Conservation (phyloP, 2,329 filamentous ascomycete genomes). For the Sarocladium kiliense region DNA sequence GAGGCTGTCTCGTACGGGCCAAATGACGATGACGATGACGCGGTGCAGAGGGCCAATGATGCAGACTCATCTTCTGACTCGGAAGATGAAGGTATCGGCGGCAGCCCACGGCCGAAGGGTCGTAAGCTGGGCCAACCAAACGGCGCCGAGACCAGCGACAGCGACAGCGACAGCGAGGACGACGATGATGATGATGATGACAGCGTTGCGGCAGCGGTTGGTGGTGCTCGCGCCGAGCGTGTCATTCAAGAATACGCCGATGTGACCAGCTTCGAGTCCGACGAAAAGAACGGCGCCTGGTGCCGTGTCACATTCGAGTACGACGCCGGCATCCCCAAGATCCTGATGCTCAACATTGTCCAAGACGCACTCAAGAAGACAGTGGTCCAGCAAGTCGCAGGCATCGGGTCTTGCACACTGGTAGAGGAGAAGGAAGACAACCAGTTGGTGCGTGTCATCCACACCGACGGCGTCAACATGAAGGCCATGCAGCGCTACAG, state of each 20-base stretch:
- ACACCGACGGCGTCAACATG: constrained; percentile 83
- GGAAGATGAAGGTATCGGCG: constrained; percentile 46
- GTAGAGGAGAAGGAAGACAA: constrained; percentile 50
- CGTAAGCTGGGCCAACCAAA: constrained; percentile 13
- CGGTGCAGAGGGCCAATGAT: constrained; percentile 60
- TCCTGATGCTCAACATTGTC: constrained; percentile 88
- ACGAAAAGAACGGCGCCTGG: constrained; percentile 66
- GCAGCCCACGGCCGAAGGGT: constrained; percentile 34
- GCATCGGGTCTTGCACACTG: constrained; percentile 67
- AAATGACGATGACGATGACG: constrained; percentile 87
- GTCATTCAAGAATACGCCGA: constrained; percentile 60
- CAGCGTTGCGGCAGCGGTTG: constrained; percentile 29
- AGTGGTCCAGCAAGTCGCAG: constrained; percentile 80
- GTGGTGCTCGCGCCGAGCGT: constrained; percentile 48
- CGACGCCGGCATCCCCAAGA: constrained; percentile 73
- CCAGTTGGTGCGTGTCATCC: constrained; percentile 47
- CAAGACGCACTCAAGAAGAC: constrained; percentile 74
- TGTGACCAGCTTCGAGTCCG: constrained; percentile 73
- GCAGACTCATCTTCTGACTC: constrained; percentile 51
- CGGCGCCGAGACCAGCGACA: constrained; percentile 12
- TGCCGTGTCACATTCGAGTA: constrained; percentile 84
- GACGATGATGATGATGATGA: constrained; percentile 32
- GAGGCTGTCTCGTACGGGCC: constrained; percentile 86
- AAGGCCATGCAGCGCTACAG: constrained; percentile 85
- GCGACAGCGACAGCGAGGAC: constrained; percentile 22